phyloP scores from a whole-genome alignment of 768 basidiomycete genomes.

The Suillus fuscotomentosus region DNA sequence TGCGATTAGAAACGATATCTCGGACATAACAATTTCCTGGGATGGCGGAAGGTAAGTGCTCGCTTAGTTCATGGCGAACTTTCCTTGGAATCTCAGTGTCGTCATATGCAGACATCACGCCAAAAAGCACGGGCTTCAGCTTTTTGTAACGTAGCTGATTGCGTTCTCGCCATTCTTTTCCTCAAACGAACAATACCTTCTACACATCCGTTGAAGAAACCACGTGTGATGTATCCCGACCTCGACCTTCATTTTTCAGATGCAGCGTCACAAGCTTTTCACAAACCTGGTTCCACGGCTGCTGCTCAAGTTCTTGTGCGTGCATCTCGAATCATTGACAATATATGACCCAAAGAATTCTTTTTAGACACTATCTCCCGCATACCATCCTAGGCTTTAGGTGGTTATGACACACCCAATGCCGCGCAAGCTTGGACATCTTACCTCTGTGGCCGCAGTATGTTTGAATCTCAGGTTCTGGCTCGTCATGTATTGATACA shows the following conservation, averaged over 20 bases:
- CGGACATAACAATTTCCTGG: slow-evolving; percentile 79
- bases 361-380: slow-evolving; percentile 65
- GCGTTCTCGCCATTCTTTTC: slow-evolving; percentile 75
- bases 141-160: slow-evolving; percentile 94
- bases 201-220: slow-evolving; percentile 32
- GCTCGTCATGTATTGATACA: neutral
- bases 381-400: slow-evolving; percentile 34
- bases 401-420: slow-evolving; percentile 84
- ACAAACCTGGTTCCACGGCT: slow-evolving; percentile 34
- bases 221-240: slow-evolving; percentile 86
- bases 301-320: slow-evolving; percentile 49
- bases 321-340: neutral
- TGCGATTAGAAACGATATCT: slow-evolving; percentile 47
- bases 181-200: slow-evolving; percentile 45
- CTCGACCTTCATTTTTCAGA: slow-evolving; percentile 92
- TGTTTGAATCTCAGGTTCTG: slow-evolving; percentile 24
- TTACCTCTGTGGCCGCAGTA: slow-evolving; percentile 78
- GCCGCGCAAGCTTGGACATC: slow-evolving; percentile 85
- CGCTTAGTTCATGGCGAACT: slow-evolving; percentile 5
- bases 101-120: slow-evolving; percentile 70
- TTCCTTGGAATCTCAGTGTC: neutral
- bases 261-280: slow-evolving; percentile 79
- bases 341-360: neutral
- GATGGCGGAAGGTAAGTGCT: slow-evolving; percentile 74
- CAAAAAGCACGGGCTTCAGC: slow-evolving; percentile 73